Conservation (phyloP, 164 flowering plant species). For the Vitis amurensis region DNA sequence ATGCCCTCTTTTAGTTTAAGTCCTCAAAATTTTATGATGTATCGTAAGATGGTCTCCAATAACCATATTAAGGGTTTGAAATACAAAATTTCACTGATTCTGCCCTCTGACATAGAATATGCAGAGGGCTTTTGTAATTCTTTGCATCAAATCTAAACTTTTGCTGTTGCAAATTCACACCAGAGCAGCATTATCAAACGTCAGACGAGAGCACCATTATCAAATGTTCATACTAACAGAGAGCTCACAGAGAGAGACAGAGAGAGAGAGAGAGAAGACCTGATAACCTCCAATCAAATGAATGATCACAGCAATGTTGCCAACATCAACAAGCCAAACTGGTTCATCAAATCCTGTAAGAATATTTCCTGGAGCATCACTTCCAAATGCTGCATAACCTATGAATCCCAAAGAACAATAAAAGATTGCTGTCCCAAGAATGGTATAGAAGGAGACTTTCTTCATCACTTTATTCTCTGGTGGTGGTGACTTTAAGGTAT, state of each 20-base stretch:
- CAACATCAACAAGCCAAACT: slow-evolving; percentile 37
- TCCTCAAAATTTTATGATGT: too few species aligned
- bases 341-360: slow-evolving; percentile 30
- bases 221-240: too few species aligned
- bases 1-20: too few species aligned
- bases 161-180: too few species aligned
- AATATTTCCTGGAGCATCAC: slow-evolving; percentile 30
- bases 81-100: too few species aligned
- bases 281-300: slow-evolving; percentile 45
- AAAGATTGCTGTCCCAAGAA: slow-evolving; percentile 23
- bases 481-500: slow-evolving; percentile 41
- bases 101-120: too few species aligned
- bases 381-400: slow-evolving; percentile 38
- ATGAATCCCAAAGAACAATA: slow-evolving; percentile 28
- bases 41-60: too few species aligned
- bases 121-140: too few species aligned
- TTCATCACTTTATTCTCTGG: slow-evolving; percentile 42
- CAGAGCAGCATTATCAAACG: too few species aligned
- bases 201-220: too few species aligned
- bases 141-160: too few species aligned
- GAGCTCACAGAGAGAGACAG: not conserved
- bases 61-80: too few species aligned
- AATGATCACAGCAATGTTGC: slow-evolving; percentile 32
- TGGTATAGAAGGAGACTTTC: slow-evolving; percentile 27
- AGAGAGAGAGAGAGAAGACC: slow-evolving; percentile 18